Evolutionary conservation across 805 yeast species (phyloP).

Genomic region (Cyberlindnera subsufficiens): DNA sequence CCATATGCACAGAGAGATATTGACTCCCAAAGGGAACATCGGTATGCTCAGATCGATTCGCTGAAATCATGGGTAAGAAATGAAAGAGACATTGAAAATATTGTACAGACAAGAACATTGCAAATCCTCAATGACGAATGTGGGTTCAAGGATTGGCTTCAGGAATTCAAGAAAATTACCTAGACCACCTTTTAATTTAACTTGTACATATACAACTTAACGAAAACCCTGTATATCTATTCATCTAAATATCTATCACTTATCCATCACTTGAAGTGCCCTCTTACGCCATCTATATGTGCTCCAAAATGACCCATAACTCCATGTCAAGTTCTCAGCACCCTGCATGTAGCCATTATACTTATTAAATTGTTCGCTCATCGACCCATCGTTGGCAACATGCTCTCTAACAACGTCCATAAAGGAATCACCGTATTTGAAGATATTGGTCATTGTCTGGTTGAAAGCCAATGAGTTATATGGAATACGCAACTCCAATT

Average conservation of each 20-base stretch:
- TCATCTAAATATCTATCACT: too few species aligned
- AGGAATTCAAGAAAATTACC: conserved; percentile 1
- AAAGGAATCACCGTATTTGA: conserved; percentile 63
- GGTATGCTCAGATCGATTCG: conserved; percentile 22
- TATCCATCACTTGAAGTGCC: conserved; percentile 25
- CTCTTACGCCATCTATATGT: conserved; percentile 59
- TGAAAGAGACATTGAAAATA: conserved; percentile 35
- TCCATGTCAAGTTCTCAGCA: conserved; percentile 86
- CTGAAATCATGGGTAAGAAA: conserved; percentile 33
- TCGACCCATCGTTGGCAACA: conserved; percentile 58
- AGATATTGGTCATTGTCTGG: conserved; percentile 38
- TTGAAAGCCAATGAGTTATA: conserved; percentile 36
- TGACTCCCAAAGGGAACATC: conserved; percentile 24
- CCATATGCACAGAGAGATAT: conserved; percentile 44
- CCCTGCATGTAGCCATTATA: conserved; percentile 84
- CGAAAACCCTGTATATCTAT: too few species aligned
- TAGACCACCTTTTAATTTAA: neutral
- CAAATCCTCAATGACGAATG: conserved; percentile 8
- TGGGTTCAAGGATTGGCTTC: conserved; percentile 5
- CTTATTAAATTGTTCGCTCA: conserved; percentile 87
- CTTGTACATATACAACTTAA: conserved; percentile 1
- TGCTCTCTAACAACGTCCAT: conserved; percentile 53
- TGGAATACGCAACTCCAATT: conserved; percentile 18
- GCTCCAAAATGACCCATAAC: conserved; percentile 72
- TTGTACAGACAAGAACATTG: conserved; percentile 8